Base-by-base conservation (phyloP, 495 filamentous ascomycete genomes). In the Talaromyces proteolyticus region DNA sequence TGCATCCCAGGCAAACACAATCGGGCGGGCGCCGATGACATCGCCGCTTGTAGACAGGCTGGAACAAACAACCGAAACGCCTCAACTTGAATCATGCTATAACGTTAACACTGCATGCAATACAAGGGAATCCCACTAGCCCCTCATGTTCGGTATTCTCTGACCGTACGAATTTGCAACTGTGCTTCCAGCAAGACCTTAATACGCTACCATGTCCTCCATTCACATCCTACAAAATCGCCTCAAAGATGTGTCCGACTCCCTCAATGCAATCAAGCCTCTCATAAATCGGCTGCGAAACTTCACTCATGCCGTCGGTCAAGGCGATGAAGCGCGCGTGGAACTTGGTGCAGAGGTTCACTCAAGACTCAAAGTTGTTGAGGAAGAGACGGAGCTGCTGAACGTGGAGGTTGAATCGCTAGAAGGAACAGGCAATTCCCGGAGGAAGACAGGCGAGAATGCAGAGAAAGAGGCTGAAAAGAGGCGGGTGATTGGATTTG, bases 331-430 rank as follows among this genome's bases (percentile, higher is more conserved):
- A 58, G 81, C 81, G 7, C 78, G 86, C 25, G 50, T 84, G n/a
- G 93, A 96, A 60, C 79, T 98, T 7, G 80, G 80, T 44, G 67
- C 79, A 19, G 89, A 93, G 61, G 96, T 96, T 49, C 89, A 89
- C 57, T 79, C 88, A 55, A 75, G 77, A 46, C 69, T 98, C 42
- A 87, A 89, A 58, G 88, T 93, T 48, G 81, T 88, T 42, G 89
- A 96, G 62, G 83, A 91, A 26, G 88, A 95, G 50, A 76, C 96
- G 42, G 92, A 95, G 61, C 64, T 93, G 11, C 56, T 97, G 47
- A 75, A 76, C 20, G 87, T 89, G 53, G 90, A 95, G 47, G 80
- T 91, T 39, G 80, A 83, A 48, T 88, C 87, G 54, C 62, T 90
- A 44, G 73, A 71, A 20, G 44, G 63, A 1, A 45, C 70, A 0